phyloP scores from a whole-genome alignment of 768 basidiomycete genomes.

The Tubosaeta sp. region DNA sequence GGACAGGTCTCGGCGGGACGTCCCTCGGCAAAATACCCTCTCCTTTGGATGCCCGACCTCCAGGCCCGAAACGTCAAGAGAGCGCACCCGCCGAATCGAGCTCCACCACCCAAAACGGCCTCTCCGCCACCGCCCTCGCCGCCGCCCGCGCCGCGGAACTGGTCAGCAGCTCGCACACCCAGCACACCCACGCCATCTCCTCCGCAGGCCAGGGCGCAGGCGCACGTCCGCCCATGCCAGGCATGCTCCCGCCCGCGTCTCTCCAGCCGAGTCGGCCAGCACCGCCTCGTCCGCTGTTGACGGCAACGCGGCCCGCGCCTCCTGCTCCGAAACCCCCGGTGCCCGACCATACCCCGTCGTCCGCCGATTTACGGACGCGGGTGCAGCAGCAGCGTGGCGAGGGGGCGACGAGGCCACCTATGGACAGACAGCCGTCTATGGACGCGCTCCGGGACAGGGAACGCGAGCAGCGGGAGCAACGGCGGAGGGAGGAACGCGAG shows the following conservation, averaged over 20 bases:
- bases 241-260: conserved; percentile 30
- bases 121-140: conserved; percentile 42
- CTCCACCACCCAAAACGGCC: conserved; percentile 31
- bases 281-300: conserved; percentile 62
- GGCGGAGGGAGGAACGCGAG: conserved; percentile 36
- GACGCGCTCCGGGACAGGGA: conserved; percentile 34
- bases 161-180: conserved; percentile 49
- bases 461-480: conserved; percentile 35
- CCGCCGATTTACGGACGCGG: conserved; percentile 63
- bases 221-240: conserved; percentile 27
- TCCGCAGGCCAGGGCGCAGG: conserved; percentile 26
- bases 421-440: conserved; percentile 39
- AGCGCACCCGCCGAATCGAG: conserved; percentile 36
- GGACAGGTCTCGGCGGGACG: conserved; percentile 83
- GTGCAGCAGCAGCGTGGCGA: conserved; percentile 55
- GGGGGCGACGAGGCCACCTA: conserved; percentile 28
- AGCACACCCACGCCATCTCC: conserved; percentile 39
- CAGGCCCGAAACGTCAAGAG: conserved; percentile 42
- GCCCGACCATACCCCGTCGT: conserved; percentile 53
- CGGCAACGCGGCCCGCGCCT: conserved; percentile 52
- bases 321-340: conserved; percentile 39
- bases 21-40: conserved; percentile 41
- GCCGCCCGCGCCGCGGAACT: conserved; percentile 60
- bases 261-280: conserved; percentile 61
- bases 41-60: conserved; percentile 34